Conservation (phyloP, 805 yeast species). For the Teunomyces cretensis region DNA sequence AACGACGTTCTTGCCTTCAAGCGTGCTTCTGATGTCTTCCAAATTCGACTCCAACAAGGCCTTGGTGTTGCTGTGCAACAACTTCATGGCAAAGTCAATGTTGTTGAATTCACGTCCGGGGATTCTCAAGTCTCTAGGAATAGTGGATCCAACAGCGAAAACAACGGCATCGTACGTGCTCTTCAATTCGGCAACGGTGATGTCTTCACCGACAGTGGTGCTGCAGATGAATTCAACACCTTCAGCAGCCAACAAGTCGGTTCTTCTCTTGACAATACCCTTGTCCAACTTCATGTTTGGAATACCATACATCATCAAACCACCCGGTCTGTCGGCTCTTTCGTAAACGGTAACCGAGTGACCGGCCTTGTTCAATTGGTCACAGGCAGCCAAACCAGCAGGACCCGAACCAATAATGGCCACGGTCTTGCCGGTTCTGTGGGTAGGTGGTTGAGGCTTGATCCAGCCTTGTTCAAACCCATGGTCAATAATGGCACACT, state of each 20-base stretch:
- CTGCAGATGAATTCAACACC: slow-evolving; percentile 79
- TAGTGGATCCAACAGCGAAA: slow-evolving; percentile 91
- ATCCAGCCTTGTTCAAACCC: slow-evolving; percentile 98
- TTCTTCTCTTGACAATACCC: slow-evolving; percentile 87
- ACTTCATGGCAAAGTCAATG: slow-evolving; percentile 92
- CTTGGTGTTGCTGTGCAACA: slow-evolving; percentile 84
- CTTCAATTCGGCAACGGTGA: slow-evolving; percentile 69
- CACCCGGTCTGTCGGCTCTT: slow-evolving; percentile 95
- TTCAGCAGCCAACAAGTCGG: slow-evolving; percentile 85
- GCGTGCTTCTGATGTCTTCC: slow-evolving; percentile 66
- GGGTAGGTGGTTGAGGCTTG: slow-evolving; percentile 72
- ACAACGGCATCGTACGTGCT: slow-evolving; percentile 76
- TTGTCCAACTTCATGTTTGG: slow-evolving; percentile 98
- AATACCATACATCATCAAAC: slow-evolving; percentile 96
- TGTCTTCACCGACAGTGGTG: slow-evolving; percentile 82
- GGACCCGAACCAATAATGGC: slow-evolving; percentile 97
- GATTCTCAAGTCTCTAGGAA: slow-evolving; percentile 91
- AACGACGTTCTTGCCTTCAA: slow-evolving; percentile 86
- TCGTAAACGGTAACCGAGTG: slow-evolving; percentile 90
- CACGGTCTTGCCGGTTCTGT: slow-evolving; percentile 80
- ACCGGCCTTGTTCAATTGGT: slow-evolving; percentile 95
- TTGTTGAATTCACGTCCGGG: slow-evolving; percentile 91
- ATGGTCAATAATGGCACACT: slow-evolving; percentile 93
- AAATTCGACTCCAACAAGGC: slow-evolving; percentile 81
- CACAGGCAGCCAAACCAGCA: slow-evolving; percentile 95